phyloP scores from a whole-genome alignment of 2,329 filamentous ascomycete genomes.

The Pseudopyricularia javanii region DNA sequence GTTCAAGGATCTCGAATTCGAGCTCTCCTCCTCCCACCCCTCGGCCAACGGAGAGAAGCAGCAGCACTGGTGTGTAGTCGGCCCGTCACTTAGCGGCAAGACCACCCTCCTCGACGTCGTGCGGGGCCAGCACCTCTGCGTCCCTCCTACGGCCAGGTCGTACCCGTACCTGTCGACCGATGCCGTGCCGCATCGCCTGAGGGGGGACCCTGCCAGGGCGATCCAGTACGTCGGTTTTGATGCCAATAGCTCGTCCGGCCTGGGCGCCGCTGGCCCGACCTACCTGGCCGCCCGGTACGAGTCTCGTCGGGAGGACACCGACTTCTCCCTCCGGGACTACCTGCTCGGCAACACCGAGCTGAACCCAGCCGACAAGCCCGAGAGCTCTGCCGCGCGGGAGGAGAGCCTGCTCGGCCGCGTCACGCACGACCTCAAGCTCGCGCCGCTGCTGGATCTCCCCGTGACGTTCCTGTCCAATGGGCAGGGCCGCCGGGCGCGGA shows the following conservation, averaged over 20 bases:
- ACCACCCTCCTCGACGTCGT: slow-evolving; percentile 74
- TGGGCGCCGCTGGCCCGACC: slow-evolving; percentile 50
- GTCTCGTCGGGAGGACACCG: slow-evolving; percentile 71
- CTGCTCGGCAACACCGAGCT: slow-evolving; percentile 71
- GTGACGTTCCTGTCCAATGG: slow-evolving; percentile 89
- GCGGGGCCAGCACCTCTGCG: slow-evolving; percentile 60
- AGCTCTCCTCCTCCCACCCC: slow-evolving; percentile 41
- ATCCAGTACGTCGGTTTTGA: slow-evolving; percentile 90
- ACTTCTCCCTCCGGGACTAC: slow-evolving; percentile 75
- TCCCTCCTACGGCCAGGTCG: slow-evolving; percentile 62
- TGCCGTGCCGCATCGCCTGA: slow-evolving; percentile 41
- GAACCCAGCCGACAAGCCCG: slow-evolving; percentile 51
- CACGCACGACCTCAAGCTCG: slow-evolving; percentile 56
- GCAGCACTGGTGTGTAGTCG: slow-evolving; percentile 75
- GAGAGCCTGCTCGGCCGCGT: slow-evolving; percentile 43
- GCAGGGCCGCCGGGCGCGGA: slow-evolving; percentile 75
- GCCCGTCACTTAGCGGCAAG: slow-evolving; percentile 65
- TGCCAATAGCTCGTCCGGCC: slow-evolving; percentile 39
- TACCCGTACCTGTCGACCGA: slow-evolving; percentile 66
- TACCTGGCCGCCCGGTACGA: slow-evolving; percentile 90
- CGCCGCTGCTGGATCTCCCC: slow-evolving; percentile 61
- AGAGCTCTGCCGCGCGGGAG: slow-evolving; percentile 22
- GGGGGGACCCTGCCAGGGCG: slow-evolving; percentile 48
- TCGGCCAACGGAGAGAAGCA: slow-evolving; percentile 20
- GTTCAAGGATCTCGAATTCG: slow-evolving; percentile 60